Base-by-base conservation (phyloP, 2,329 filamentous ascomycete genomes). In the Colletotrichum scovillei region DNA sequence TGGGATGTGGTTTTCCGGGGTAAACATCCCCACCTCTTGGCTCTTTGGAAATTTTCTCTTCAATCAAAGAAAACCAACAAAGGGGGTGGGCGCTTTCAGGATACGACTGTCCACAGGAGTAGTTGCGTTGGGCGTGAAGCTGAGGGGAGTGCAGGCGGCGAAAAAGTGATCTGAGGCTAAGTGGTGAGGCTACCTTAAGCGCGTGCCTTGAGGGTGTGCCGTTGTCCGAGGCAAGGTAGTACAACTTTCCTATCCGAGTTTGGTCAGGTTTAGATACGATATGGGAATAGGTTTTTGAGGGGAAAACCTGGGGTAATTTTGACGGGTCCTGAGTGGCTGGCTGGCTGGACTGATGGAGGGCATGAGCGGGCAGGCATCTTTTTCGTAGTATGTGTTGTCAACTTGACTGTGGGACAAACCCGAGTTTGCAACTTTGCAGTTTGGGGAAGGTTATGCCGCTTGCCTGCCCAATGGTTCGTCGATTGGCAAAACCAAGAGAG, bases 301-400 rank as follows among this genome's bases (percentile, higher is more conserved):
- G 60, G 67, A 57, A 73, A 73, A 73, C 14, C 70, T 42, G 70
- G 70, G 67, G 70, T 65, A 73, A 35, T 38, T 49, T 66, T 64
- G 32, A 49, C 46, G 38, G 26, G 42, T 49, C 46, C 67, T 70
- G 67, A 73, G 53, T 73, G 70, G 70, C 22, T 63, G 49, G 22
- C 19, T 5, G 19, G 30, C 28, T 30, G 28, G 28, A n/a, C n/a
- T n/a, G n/a, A 19, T 26, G n/a, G n/a, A 16, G 7, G 11, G 12
- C 6, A 11, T 7, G 22, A 16, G 24, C 22, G 32, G 28, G 42
- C 42, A 49, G 42, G 42, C 42, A 49, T 49, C 42, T 49, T 59
- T 26, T 12, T 30, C 30, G 30, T 32, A 32, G 30, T 66, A 16
- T 49, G 26, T 30, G 38, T 16, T 60, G 62, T 64, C 38, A 49